Conservation (phyloP, 805 yeast species). For the Ogataea angusta region DNA sequence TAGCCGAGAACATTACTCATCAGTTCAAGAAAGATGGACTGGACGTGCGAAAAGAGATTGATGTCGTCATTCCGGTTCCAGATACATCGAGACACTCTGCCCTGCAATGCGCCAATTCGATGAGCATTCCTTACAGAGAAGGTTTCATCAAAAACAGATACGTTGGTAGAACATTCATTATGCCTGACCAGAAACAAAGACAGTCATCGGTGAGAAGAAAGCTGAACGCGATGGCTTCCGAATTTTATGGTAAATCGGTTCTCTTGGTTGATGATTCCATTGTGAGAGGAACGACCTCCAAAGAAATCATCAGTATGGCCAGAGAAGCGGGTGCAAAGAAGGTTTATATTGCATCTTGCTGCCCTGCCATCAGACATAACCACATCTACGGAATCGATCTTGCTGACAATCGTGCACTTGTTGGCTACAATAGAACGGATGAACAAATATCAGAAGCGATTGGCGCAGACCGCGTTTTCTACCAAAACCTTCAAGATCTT, state of each 20-base stretch:
- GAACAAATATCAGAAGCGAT: conserved; percentile 71
- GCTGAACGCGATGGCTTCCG: conserved; percentile 93
- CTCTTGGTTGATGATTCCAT: conserved; percentile 94
- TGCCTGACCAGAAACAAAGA: conserved; percentile 97
- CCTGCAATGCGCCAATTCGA: conserved; percentile 79
- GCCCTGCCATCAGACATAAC: conserved; percentile 95
- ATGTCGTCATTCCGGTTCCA: conserved; percentile 96
- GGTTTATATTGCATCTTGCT: conserved; percentile 95
- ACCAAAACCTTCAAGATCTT: conserved; percentile 81
- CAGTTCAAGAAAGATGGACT: conserved; percentile 38
- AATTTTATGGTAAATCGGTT: conserved; percentile 81
- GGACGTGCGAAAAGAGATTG: conserved; percentile 57
- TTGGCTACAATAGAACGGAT: conserved; percentile 77
- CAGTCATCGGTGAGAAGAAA: conserved; percentile 91
- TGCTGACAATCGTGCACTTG: conserved; percentile 91
- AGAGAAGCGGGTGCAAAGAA: conserved; percentile 94
- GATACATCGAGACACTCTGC: conserved; percentile 98
- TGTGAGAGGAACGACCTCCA: conserved; percentile 96
- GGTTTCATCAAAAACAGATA: conserved; percentile 96
- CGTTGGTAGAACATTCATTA: conserved; percentile 95
- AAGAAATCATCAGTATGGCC: conserved; percentile 97
- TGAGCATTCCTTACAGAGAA: conserved; percentile 85
- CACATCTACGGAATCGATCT: conserved; percentile 97
- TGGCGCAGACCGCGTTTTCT: conserved; percentile 89
- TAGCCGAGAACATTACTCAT: conserved; percentile 65